These are phyloP conservation scores for Mucuna pruriens DNA, from an alignment of 306 rosid genomes.

Conservation along the genomic window DNA sequence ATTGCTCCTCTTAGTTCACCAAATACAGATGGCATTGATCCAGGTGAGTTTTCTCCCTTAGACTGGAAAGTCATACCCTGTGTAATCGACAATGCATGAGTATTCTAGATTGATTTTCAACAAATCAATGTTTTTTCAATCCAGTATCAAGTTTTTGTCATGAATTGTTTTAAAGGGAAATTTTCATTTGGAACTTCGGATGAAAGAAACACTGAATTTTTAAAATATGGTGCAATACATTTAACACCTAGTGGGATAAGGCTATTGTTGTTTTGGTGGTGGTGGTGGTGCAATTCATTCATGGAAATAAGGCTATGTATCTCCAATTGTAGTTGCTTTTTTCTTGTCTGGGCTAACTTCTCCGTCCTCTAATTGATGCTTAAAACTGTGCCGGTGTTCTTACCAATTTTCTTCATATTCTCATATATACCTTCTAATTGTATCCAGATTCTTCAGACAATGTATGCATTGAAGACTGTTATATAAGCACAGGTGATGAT, in stretches of 20 bases:
- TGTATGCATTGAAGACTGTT: constrained; percentile 81
- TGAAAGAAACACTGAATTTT: constrained; percentile 21
- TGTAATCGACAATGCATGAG: not conserved
- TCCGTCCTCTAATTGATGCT: not conserved
- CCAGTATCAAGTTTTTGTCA: not conserved
- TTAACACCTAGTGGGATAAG: not conserved
- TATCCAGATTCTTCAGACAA: constrained; percentile 68
- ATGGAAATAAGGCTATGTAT: not conserved
- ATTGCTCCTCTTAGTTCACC: constrained; percentile 71
- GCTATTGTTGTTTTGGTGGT: not conserved
- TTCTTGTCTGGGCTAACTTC: not conserved
- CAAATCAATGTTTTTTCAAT: constrained; percentile 2
- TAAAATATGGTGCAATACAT: not conserved
- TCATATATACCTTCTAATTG: constrained; percentile 35
- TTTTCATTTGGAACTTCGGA: constrained; percentile 6
- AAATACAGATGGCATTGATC: constrained; percentile 80
- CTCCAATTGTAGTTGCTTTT: not conserved
- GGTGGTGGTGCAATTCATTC: not conserved
- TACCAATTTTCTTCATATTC: constrained; percentile 19
- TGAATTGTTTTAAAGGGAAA: not conserved
- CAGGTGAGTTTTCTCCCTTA: constrained; percentile 54
- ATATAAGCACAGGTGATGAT: constrained; percentile 83
- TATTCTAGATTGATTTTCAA: constrained; percentile 16
- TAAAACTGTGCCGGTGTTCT: not conserved
- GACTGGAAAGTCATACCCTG: constrained; percentile 1